Evolutionary conservation across 176 grass and related monocot genomes (phyloP), one percentile per base, ranked within the genome.

Genomic region (Cenchrus fungigraminus): DNA sequence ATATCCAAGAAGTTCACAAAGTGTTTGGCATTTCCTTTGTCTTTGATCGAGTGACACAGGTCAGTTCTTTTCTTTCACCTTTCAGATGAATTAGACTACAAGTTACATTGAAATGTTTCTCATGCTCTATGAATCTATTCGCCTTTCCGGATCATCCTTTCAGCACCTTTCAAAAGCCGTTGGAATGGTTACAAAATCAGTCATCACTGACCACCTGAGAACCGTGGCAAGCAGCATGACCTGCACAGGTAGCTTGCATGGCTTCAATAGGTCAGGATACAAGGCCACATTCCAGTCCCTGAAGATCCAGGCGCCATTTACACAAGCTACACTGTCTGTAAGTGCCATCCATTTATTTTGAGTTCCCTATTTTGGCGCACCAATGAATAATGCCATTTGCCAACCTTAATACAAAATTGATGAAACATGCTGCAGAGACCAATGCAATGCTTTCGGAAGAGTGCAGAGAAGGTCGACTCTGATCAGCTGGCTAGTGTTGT

Each of bases 201-300:
- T 94, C 84, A 87, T 92, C 42, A 76, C 77, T 34, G 82, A 90
- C 45, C 90, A 90, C 69, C 78, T 92, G n/a, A 91, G 56, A 44
- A 77, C 86, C 5, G 87, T 94, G 53, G 84, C 90, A 80, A 94
- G 85, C 60, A 92, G 79, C 87, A 94, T 94, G 85, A 90, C 90
- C 50, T 88, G 69, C 82, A 88, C 87, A 76, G 92, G 87, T 19
- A 72, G 76, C 12, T 62, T 94, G 70, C 88, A 90, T 68, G 92
- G 90, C 82, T 94, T 94, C 85, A 90, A 80, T 53, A 88, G 74
- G 81, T 81, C 73, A 61, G 74, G 85, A 79, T 90, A 73, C 54
- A 87, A 92, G 69, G 82, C 85, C 53, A 86, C 86, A 69, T 83
- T 79, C 77, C 63, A 79, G 45, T 86, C 90, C 40, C 88, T 90